A percentile compares a stretch with the other conserved stretches of the same genome.
These are phyloP conservation scores for Cyberlindnera misumaiensis DNA, from an alignment of 805 yeast species.

Conservation along the genomic window DNA sequence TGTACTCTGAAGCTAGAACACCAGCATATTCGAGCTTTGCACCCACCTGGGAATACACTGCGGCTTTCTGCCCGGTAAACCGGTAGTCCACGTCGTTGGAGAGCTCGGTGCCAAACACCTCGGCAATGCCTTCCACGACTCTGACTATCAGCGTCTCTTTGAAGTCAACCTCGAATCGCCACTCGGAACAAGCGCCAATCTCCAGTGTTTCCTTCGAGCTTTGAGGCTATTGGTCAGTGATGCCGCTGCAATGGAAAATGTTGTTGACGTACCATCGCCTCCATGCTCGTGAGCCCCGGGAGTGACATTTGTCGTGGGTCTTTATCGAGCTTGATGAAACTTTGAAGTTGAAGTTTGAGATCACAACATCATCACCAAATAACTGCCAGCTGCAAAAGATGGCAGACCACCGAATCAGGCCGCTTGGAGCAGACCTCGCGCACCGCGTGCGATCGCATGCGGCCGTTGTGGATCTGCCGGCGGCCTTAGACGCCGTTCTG, in stretches of 20 bases:
- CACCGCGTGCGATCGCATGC: conserved; percentile 13
- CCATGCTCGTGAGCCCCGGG: conserved; percentile 9
- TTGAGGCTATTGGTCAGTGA: conserved; percentile 1
- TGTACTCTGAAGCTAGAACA: conserved; percentile 47
- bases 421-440: conserved; percentile 5
- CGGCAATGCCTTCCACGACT: conserved; percentile 67
- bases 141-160: conserved; percentile 44
- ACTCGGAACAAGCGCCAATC: conserved; percentile 42
- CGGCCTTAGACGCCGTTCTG: conserved; percentile 42
- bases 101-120: conserved; percentile 89
- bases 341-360: not conserved
- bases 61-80: conserved; percentile 48
- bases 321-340: not conserved
- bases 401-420: conserved; percentile 1
- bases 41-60: conserved; percentile 60
- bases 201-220: conserved; percentile 9
- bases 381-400: not conserved
- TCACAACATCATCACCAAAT: not conserved
- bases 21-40: conserved; percentile 40
- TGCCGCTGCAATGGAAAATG: not conserved
- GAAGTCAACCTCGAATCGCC: conserved; percentile 68
- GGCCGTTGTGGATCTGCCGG: conserved; percentile 28
- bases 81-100: conserved; percentile 60
- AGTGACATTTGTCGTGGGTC: conserved; percentile 11
- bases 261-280: conserved; percentile 3